Percentiles rank a stretch among this genome's conserved stretches.
phyloP scores from a whole-genome alignment of 352 stramenopile genomes.

The Phytophthora boehmeriae region DNA sequence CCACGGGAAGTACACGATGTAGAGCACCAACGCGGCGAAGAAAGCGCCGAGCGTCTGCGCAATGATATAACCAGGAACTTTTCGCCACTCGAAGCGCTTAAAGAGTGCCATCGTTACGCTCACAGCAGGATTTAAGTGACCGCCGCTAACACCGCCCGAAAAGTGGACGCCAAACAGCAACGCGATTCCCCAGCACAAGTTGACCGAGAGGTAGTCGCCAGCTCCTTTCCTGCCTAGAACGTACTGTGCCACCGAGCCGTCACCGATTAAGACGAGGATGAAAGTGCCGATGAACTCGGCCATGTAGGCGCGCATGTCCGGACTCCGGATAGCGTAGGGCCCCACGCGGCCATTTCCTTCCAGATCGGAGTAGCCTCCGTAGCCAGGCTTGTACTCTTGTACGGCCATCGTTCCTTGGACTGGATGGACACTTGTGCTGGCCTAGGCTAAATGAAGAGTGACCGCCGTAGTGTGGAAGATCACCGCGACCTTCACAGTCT shows the following conservation, averaged over 20 bases:
- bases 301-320: conserved; percentile 24
- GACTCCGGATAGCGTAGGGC: conserved; percentile 16
- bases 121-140: conserved; percentile 75
- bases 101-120: conserved; percentile 72
- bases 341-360: conserved; percentile 21
- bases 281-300: conserved; percentile 67
- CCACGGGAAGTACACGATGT: conserved; percentile 65
- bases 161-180: conserved; percentile 75
- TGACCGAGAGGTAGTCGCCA: conserved; percentile 75
- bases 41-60: conserved; percentile 71
- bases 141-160: conserved; percentile 68
- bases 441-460: conserved; percentile 30
- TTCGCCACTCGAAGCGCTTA: conserved; percentile 64
- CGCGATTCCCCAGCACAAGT: conserved; percentile 70
- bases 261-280: conserved; percentile 63
- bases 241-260: conserved; percentile 62
- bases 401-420: conserved; percentile 25
- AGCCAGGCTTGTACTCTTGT: conserved; percentile 37
- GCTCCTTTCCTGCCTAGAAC: conserved; percentile 55
- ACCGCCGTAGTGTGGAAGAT: background rate
- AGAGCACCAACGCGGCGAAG: conserved; percentile 68
- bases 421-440: conserved; percentile 3
- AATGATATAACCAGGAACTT: conserved; percentile 64
- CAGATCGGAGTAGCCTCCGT: conserved; percentile 24
- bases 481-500: no score